Percentiles rank a stretch among this genome's conserved stretches.
Conservation (phyloP, 305 asterid genomes). For the Coffea humblotiana region DNA sequence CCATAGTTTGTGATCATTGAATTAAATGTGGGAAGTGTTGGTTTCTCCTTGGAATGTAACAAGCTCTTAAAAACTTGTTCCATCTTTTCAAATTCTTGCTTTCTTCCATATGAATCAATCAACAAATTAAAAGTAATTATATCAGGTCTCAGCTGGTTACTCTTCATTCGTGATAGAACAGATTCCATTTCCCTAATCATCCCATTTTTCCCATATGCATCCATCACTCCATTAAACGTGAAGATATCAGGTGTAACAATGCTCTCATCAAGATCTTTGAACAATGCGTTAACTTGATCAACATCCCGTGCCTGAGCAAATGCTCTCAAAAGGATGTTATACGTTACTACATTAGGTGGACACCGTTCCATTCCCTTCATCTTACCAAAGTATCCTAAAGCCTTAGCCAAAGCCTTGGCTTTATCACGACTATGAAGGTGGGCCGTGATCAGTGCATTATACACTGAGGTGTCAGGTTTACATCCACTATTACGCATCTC, state of each 20-base stretch:
- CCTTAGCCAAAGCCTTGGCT: slow-evolving; percentile 73
- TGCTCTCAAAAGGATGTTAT: slow-evolving; percentile 90
- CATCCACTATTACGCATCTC: slow-evolving; percentile 98
- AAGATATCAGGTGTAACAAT: slow-evolving; percentile 67
- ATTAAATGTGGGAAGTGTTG: slow-evolving; percentile 78
- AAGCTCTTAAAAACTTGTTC: slow-evolving; percentile 88
- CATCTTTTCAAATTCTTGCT: slow-evolving; percentile 92
- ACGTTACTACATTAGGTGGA: slow-evolving; percentile 72
- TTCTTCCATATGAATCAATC: slow-evolving; percentile 87
- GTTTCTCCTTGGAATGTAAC: slow-evolving; percentile 71
- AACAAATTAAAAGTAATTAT: slow-evolving; percentile 73
- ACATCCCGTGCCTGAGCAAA: slow-evolving; percentile 71
- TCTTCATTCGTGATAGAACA: slow-evolving; percentile 72
- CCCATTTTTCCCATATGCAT: slow-evolving; percentile 90
- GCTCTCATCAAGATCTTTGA: slow-evolving; percentile 73
- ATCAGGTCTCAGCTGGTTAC: slow-evolving; percentile 72
- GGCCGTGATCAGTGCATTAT: slow-evolving; percentile 85
- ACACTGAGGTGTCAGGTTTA: slow-evolving; percentile 81
- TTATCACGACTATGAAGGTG: slow-evolving; percentile 88
- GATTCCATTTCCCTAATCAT: slow-evolving; percentile 86
- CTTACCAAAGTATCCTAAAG: slow-evolving; percentile 70
- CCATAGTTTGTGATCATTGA: slow-evolving; percentile 97
- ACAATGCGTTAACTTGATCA: slow-evolving; percentile 62
- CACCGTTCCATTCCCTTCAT: slow-evolving; percentile 93
- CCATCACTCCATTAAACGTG: slow-evolving; percentile 95